These are phyloP conservation scores for Novymonas esmeraldas DNA, from an alignment of 208 protist genomes.

Conservation along the genomic window DNA sequence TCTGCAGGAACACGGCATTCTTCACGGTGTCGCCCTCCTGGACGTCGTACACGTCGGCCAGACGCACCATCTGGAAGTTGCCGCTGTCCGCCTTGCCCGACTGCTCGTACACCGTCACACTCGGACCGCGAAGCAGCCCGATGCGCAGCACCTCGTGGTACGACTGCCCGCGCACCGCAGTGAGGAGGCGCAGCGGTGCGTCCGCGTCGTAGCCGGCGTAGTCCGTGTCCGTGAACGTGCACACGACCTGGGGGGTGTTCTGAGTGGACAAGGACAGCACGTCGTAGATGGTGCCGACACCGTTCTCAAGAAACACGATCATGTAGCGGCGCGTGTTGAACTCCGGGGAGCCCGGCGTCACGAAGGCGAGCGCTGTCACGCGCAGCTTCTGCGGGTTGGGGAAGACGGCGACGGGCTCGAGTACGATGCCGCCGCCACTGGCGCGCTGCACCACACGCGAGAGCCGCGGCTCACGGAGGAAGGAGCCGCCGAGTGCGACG, in stretches of 20 bases:
- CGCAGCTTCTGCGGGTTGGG: conserved; percentile 53
- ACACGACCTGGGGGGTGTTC: conserved; percentile 44
- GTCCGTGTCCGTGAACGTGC: conserved; percentile 56
- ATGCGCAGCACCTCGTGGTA: conserved; percentile 70
- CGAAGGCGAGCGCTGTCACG: conserved; percentile 52
- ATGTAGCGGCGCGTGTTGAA: conserved; percentile 76
- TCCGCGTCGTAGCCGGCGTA: conserved; percentile 51
- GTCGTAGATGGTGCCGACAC: conserved; percentile 57
- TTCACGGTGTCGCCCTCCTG: conserved; percentile 59
- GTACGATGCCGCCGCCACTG: conserved; percentile 8
- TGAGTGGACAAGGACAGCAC: conserved; percentile 28
- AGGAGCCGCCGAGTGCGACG: conserved; percentile 74
- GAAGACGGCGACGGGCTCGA: conserved; percentile 31
- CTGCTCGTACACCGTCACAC: conserved; percentile 62
- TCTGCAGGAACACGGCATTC: conserved; percentile 52
- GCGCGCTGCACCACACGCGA: conserved; percentile 40
- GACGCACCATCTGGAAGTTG: conserved; percentile 44
- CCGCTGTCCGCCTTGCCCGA: conserved; percentile 29
- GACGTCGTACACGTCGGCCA: conserved; percentile 47
- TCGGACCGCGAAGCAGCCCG: conserved; percentile 42
- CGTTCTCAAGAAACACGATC: conserved; percentile 68
- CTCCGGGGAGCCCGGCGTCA: conserved; percentile 43
- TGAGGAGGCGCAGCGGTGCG: conserved; percentile 49
- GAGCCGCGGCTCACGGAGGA: conserved; percentile 70
- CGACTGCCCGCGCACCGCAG: conserved; percentile 50